A percentile compares a stretch with the other conserved stretches of the same genome.
Evolutionary conservation across 2,329 filamentous ascomycete genomes (phyloP).

Genomic region (Arthroderma uncinatum): DNA sequence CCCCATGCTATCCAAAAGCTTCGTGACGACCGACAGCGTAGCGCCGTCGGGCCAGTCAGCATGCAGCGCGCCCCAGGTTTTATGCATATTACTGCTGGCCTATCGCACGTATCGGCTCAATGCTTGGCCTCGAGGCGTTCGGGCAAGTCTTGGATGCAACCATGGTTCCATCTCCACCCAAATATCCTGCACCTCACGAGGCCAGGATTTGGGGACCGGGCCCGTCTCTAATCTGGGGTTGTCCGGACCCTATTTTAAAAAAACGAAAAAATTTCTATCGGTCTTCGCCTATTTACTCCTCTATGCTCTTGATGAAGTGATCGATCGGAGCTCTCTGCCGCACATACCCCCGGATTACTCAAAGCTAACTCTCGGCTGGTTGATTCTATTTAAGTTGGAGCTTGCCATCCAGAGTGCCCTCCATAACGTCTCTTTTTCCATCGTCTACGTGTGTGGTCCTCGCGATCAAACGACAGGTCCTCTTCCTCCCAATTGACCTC

Average conservation of each 20-base stretch:
- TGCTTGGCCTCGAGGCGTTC: background rate
- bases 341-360: background rate
- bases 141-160: background rate
- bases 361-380: background rate
- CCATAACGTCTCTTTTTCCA: background rate
- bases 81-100: background rate
- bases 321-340: background rate
- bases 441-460: background rate
- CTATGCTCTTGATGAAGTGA: background rate
- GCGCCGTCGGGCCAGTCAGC: background rate
- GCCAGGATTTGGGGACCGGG: background rate
- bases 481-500: background rate
- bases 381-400: background rate
- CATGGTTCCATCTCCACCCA: slow-evolving; percentile 1
- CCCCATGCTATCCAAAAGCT: background rate
- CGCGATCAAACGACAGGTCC: background rate
- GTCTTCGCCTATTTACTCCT: background rate
- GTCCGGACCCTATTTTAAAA: background rate
- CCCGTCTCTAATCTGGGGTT: slow-evolving; percentile 1
- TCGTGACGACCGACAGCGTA: background rate
- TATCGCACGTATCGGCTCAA: background rate
- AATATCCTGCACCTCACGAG: background rate
- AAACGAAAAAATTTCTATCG: background rate
- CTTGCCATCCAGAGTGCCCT: background rate
- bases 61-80: background rate